Conservation (phyloP, 192 early-diverging fungal species). For the Linnemannia schmuckeri region DNA sequence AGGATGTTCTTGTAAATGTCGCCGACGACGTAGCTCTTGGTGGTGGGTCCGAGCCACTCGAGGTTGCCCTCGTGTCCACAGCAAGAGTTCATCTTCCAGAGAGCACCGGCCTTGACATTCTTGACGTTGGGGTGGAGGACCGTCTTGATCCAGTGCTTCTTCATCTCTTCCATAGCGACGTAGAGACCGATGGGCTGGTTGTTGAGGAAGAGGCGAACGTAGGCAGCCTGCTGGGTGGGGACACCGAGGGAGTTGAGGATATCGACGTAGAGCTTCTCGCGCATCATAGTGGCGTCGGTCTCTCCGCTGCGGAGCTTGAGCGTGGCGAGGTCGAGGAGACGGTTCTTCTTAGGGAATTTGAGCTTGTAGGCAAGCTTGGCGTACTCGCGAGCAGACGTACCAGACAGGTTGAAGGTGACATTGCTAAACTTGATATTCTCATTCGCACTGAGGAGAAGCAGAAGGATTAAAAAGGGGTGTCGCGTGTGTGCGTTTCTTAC, state of each 20-base stretch:
- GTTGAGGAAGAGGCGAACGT: conserved; percentile 56
- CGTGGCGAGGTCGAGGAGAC: conserved; percentile 41
- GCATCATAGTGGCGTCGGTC: conserved; percentile 59
- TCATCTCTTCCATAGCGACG: conserved; percentile 56
- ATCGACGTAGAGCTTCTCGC: conserved; percentile 61
- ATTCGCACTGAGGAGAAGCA: conserved; percentile 14
- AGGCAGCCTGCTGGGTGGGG: conserved; percentile 40
- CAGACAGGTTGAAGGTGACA: conserved; percentile 53
- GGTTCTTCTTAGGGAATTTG: conserved; percentile 49
- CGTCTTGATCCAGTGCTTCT: conserved; percentile 35
- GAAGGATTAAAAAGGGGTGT: neutral
- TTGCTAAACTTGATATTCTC: conserved; percentile 38
- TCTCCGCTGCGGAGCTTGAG: conserved; percentile 56
- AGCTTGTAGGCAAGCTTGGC: conserved; percentile 57
- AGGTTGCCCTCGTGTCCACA: conserved; percentile 44
- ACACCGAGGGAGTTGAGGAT: conserved; percentile 57
- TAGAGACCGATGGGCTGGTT: conserved; percentile 53
- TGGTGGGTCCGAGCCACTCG: conserved; percentile 44
- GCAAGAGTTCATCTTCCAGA: conserved; percentile 50
- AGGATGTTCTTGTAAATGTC: conserved; percentile 53
- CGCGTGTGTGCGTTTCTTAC: neutral
- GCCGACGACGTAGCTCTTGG: conserved; percentile 27
- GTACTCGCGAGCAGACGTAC: conserved; percentile 47
- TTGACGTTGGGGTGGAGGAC: conserved; percentile 44
- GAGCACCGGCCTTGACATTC: conserved; percentile 40